Percentiles rank a stretch among this genome's conserved stretches.
Conservation (phyloP, 1,284 basidiomycete genomes). For the Irpex lacteus region DNA sequence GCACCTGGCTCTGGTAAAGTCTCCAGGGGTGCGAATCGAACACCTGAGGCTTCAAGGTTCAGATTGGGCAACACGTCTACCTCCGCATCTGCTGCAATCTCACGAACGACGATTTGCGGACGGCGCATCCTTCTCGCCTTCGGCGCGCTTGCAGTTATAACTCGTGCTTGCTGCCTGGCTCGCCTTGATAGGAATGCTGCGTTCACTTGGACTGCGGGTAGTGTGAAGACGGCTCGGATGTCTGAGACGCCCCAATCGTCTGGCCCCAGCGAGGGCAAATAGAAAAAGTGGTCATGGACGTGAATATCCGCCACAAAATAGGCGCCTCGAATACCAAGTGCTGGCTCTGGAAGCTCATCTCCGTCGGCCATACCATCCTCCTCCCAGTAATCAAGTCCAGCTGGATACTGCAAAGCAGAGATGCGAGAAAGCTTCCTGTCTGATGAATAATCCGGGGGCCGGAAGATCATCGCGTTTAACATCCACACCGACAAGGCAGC, state of each 20-base stretch:
- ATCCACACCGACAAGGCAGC: background rate
- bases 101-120: background rate
- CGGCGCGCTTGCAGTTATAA: background rate
- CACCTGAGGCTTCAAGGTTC: background rate
- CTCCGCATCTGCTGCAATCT: background rate
- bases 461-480: background rate
- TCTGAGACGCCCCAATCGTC: background rate
- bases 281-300: background rate
- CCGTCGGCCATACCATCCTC: background rate
- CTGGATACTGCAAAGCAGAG: background rate
- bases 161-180: too few species aligned
- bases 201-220: background rate
- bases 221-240: background rate
- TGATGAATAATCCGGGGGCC: background rate
- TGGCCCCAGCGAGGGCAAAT: background rate
- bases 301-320: background rate
- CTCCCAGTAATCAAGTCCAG: background rate
- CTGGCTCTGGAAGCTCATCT: background rate
- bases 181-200: background rate
- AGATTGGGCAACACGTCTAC: background rate
- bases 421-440: background rate
- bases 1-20: background rate
- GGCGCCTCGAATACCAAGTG: background rate
- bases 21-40: background rate
- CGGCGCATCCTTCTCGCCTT: background rate